These are phyloP conservation scores for Hypoxylon intermedium DNA, from an alignment of 495 filamentous ascomycete species.

Conservation along the genomic window DNA sequence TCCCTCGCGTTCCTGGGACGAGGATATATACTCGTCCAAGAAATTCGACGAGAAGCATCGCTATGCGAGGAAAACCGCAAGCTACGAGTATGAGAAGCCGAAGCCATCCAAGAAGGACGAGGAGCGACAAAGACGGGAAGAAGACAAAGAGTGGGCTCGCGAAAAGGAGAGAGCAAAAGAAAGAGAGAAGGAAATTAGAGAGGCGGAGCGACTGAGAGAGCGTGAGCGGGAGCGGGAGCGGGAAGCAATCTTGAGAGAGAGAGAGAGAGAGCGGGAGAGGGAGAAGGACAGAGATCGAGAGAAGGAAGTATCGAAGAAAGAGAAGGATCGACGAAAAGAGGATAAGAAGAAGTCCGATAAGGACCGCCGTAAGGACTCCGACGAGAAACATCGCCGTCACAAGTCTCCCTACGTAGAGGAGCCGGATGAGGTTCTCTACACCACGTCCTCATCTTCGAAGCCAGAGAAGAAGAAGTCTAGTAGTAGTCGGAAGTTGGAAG, in stretches of 20 bases:
- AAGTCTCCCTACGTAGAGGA: slow-evolving; percentile 46
- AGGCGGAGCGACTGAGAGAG: slow-evolving; percentile 36
- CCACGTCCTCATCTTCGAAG: slow-evolving; percentile 35
- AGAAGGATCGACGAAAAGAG: slow-evolving; percentile 37
- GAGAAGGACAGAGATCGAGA: slow-evolving; percentile 39
- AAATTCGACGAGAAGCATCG: slow-evolving; percentile 46
- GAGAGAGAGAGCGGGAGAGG: slow-evolving; percentile 41
- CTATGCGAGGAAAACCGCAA: slow-evolving; percentile 50
- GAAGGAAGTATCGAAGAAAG: slow-evolving; percentile 29
- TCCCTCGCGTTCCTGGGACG: slow-evolving; percentile 53
- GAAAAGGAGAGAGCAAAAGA: slow-evolving; percentile 37
- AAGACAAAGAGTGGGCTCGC: slow-evolving; percentile 46
- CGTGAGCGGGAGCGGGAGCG: slow-evolving; percentile 47
- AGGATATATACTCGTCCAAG: slow-evolving; percentile 40
- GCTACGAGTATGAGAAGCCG: slow-evolving; percentile 49
- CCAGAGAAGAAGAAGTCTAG: slow-evolving; percentile 53
- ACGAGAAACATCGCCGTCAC: slow-evolving; percentile 48
- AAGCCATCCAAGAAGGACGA: slow-evolving; percentile 51
- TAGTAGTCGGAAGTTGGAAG: slow-evolving; percentile 48
- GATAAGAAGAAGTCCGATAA: slow-evolving; percentile 46
- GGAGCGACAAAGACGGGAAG: slow-evolving; percentile 46
- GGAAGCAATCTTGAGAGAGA: slow-evolving; percentile 36
- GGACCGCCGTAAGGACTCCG: slow-evolving; percentile 44
- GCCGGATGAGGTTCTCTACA: slow-evolving; percentile 38
- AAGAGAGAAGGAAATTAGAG: slow-evolving; percentile 23